Evolutionary conservation across 495 filamentous ascomycete genomes (phyloP).

Genomic region (Penicillium simplicissimum): DNA sequence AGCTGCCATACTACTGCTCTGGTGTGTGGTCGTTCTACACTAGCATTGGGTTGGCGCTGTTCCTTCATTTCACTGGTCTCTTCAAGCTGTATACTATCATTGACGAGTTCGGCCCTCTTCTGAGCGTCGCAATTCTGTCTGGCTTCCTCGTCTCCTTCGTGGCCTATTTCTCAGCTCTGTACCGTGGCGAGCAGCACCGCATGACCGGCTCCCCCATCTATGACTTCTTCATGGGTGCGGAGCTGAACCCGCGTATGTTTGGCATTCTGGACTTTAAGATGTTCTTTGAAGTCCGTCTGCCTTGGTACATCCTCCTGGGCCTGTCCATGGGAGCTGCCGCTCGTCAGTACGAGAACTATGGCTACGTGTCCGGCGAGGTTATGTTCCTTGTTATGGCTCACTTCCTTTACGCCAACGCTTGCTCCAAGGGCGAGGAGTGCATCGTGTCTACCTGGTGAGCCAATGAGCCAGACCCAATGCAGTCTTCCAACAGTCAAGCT

Average conservation of each 20-base stretch:
- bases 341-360: conserved; percentile 84
- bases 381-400: conserved; percentile 89
- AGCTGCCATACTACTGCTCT: conserved; percentile 91
- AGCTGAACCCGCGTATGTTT: conserved; percentile 95
- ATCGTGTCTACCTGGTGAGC: conserved; percentile 85
- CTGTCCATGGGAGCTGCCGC: conserved; percentile 75
- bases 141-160: conserved; percentile 77
- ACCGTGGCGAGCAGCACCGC: conserved; percentile 78
- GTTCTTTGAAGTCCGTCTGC: conserved; percentile 97
- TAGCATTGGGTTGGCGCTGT: conserved; percentile 67
- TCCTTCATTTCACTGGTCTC: conserved; percentile 74
- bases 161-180: conserved; percentile 81
- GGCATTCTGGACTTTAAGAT: conserved; percentile 96
- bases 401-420: conserved; percentile 95
- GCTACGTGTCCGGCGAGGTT: conserved; percentile 89
- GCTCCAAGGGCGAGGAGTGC: conserved; percentile 93
- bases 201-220: conserved; percentile 93
- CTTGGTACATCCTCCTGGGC: conserved; percentile 92
- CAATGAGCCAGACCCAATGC: not conserved
- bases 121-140: conserved; percentile 87
- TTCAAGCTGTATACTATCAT: conserved; percentile 94
- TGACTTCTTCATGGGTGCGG: conserved; percentile 99
- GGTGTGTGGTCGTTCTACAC: conserved; percentile 83
- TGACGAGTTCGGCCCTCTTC: conserved; percentile 90
- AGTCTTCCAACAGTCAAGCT: not conserved